Evolutionary conservation across 2,329 filamentous ascomycete genomes (phyloP), one percentile per base, ranked within the genome.

Genomic region (Ophiosphaerella korrae): DNA sequence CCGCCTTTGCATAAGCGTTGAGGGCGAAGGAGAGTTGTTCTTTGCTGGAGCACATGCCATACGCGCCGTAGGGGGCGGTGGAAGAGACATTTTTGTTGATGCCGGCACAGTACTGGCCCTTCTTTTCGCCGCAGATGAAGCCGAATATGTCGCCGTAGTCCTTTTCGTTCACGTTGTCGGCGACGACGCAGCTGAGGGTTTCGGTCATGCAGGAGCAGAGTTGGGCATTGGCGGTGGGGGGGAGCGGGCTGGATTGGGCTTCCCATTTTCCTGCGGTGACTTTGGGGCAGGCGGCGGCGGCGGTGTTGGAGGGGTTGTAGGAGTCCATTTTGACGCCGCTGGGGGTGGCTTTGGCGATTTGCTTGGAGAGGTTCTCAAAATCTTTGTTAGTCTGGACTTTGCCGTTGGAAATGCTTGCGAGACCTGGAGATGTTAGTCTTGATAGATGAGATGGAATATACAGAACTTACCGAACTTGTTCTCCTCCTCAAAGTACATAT

Each of bases 401-500:
- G 37, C 77, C 77, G 68, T 79, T 82, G 42, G 78, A 71, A 53
- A 90, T 73, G 52, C 81, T 75, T 53, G 92, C 87, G 38, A 96
- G 83, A 76, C 88, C 82, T 82, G 53, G 8, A 43, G 26, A 51
- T 56, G 44, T 62, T 51, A 53, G 56, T 40, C 34, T 4, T 11
- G 23, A 26, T 16, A 21, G 3, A 7, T 13, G 5, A 1, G 13
- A 26, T 18, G 11, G 3, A 4, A 12, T 14, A 23, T 5, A 34
- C 1, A 21, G 21, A 16, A 66, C 80, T 63, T 76, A 87, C 88
- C 94, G 70, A 90, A 99, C 73, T 97, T 80, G 80, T 97, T 97
- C 53, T 74, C 79, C 75, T 96, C 92, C 80, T 96, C 83, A 80
- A 92, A 93, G 81, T 94, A 99, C 91, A 96, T 96, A 84, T 97